Conservation (phyloP, 129 eudicot genomes). For the Tagetes erecta region DNA sequence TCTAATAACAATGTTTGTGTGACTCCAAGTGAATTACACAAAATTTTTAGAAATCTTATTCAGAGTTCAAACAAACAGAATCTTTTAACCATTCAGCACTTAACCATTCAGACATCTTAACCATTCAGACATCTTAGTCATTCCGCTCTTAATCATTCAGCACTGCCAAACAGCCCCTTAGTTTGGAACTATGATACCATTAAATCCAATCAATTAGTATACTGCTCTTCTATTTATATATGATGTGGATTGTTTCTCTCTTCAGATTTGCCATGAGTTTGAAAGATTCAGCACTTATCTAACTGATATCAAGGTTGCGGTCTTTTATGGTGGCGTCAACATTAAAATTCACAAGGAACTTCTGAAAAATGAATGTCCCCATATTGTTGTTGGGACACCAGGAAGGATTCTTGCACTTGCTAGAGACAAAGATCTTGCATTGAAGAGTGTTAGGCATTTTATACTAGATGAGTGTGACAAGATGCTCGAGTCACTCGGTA, state of each 20-base stretch:
- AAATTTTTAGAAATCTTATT: too few relatives aligned
- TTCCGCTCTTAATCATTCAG: too few relatives aligned
- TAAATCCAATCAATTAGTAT: too few relatives aligned
- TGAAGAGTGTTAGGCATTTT: slow-evolving; percentile 93
- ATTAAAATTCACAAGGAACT: slow-evolving; percentile 90
- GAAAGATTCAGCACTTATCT: slow-evolving; percentile 93
- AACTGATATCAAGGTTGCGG: slow-evolving; percentile 90
- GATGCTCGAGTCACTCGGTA: slow-evolving; percentile 99
- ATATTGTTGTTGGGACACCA: slow-evolving; percentile 96
- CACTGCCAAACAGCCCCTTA: too few relatives aligned
- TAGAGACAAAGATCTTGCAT: slow-evolving; percentile 78
- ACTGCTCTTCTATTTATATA: not conserved
- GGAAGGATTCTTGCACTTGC: slow-evolving; percentile 94
- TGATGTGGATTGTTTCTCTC: slow-evolving; percentile 2
- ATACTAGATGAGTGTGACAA: slow-evolving; percentile 97
- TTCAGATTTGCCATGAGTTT: slow-evolving; percentile 91
- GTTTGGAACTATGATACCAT: too few relatives aligned
- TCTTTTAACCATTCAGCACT: too few relatives aligned
- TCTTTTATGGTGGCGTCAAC: slow-evolving; percentile 97
- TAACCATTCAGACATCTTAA: too few relatives aligned
- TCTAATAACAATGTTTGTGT: too few relatives aligned
- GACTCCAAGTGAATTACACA: too few relatives aligned
- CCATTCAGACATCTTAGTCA: too few relatives aligned
- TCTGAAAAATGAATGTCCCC: slow-evolving; percentile 95
- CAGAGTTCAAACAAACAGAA: too few relatives aligned